Percentiles rank a stretch among this genome's conserved stretches.
These are phyloP conservation scores for Coemansia sp. DNA, from an alignment of 192 early-diverging fungal species.

Conservation along the genomic window DNA sequence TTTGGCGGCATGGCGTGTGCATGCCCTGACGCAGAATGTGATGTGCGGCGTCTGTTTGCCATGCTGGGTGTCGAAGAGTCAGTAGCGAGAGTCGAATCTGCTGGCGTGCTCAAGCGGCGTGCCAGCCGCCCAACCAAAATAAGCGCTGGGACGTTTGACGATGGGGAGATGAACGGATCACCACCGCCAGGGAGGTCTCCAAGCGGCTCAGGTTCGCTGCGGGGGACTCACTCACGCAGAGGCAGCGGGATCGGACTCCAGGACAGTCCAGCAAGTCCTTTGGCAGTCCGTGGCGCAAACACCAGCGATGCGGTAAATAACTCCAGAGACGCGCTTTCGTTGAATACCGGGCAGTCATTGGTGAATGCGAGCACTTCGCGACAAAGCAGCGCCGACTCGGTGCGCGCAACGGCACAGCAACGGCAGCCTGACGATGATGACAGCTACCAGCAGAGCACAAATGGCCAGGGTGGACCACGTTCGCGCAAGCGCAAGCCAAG, in stretches of 20 bases:
- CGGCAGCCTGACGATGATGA: conserved; percentile 7
- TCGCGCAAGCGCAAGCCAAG: conserved; percentile 38
- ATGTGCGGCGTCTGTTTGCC: conserved; percentile 42
- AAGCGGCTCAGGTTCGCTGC: conserved; percentile 1
- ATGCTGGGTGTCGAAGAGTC: conserved; percentile 49
- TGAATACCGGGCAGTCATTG: not conserved
- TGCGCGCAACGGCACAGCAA: not conserved
- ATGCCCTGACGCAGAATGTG: conserved; percentile 29
- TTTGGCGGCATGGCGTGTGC: conserved; percentile 48
- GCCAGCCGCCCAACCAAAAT: conserved; percentile 22
- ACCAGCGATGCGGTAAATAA: not conserved
- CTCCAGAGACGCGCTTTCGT: conserved; percentile 7
- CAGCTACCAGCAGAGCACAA: conserved; percentile 1
- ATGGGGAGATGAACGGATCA: not conserved
- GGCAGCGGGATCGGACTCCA: conserved; percentile 5
- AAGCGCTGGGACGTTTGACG: not conserved
- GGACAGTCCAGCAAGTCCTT: not conserved
- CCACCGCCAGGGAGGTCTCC: conserved; percentile 15
- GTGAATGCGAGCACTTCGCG: conserved; percentile 5
- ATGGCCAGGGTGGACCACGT: conserved; percentile 1
- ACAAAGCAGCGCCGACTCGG: conserved; percentile 18
- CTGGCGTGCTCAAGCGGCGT: conserved; percentile 22
- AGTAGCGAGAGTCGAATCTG: conserved; percentile 7
- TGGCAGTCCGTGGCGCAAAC: not conserved
- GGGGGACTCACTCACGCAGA: conserved; percentile 23